These are phyloP conservation scores for Russula sp. DNA, from an alignment of 768 basidiomycete species.

Conservation along the genomic window DNA sequence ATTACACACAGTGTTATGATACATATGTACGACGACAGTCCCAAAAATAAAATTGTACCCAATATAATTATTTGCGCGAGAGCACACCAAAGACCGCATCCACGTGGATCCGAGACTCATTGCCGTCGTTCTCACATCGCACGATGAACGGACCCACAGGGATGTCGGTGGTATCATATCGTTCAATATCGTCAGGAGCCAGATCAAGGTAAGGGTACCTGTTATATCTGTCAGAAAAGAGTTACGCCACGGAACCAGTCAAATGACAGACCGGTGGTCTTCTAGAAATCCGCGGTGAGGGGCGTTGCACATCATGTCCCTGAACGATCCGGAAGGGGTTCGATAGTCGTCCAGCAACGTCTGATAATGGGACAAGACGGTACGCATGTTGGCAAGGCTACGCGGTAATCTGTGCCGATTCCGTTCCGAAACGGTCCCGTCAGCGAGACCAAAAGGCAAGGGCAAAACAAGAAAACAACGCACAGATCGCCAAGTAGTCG, in stretches of 20 bases:
- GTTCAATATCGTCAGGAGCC: slow-evolving; percentile 24
- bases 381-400: slow-evolving; percentile 25
- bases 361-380: slow-evolving; percentile 29
- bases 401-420: slow-evolving; percentile 23
- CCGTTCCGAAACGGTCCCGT: not conserved
- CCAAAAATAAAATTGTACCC: not conserved
- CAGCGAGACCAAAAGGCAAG: not conserved
- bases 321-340: slow-evolving; percentile 10
- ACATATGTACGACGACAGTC: slow-evolving; percentile 14
- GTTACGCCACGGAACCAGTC: not conserved
- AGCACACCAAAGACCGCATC: slow-evolving; percentile 59
- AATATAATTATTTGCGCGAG: slow-evolving; percentile 15
- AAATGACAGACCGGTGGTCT: slow-evolving; percentile 27
- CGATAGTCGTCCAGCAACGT: slow-evolving; percentile 27
- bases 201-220: slow-evolving; percentile 29
- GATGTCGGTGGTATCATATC: slow-evolving; percentile 17
- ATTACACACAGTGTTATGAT: slow-evolving; percentile 16
- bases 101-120: slow-evolving; percentile 36
- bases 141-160: slow-evolving; percentile 25
- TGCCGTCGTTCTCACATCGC: slow-evolving; percentile 17
- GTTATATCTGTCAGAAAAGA: not conserved
- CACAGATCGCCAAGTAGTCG: slow-evolving; percentile 30
- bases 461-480: not conserved
- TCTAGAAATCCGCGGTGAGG: slow-evolving; percentile 28
- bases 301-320: slow-evolving; percentile 16